Conservation (phyloP, 2,329 filamentous ascomycete species). For the Diaporthe citriasiana region DNA sequence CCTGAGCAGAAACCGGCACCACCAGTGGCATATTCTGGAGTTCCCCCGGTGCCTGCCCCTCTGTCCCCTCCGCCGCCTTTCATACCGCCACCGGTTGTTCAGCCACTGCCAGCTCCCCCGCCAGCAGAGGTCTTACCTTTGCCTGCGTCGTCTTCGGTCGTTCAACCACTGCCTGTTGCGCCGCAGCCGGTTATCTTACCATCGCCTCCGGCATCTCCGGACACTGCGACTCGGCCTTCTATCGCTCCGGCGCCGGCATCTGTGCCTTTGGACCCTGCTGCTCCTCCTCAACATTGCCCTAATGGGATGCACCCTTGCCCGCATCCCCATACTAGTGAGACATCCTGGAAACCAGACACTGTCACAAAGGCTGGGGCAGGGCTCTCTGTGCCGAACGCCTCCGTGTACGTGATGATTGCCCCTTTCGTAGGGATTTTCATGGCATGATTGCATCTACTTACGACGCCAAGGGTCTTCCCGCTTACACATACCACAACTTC, state of each 20-base stretch:
- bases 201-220: not conserved
- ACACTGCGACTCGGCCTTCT: not conserved
- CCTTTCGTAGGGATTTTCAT: not conserved
- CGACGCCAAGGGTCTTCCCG: not conserved
- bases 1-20: slow-evolving; percentile 10
- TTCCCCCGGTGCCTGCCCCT: not conserved
- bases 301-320: slow-evolving; percentile 4
- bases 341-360: not conserved
- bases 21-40: not conserved
- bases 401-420: not conserved
- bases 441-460: not conserved
- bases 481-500: not conserved
- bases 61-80: not conserved
- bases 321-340: slow-evolving; percentile 2
- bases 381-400: not conserved
- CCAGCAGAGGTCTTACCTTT: not conserved
- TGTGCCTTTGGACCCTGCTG: not conserved
- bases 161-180: not conserved
- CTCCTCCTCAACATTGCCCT: not conserved
- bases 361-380: slow-evolving; percentile 1
- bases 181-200: not conserved
- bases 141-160: not conserved
- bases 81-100: not conserved
- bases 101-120: not conserved
- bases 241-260: not conserved